phyloP scores from a whole-genome alignment of 1,284 basidiomycete genomes.

The Rhodotorula sp. region DNA sequence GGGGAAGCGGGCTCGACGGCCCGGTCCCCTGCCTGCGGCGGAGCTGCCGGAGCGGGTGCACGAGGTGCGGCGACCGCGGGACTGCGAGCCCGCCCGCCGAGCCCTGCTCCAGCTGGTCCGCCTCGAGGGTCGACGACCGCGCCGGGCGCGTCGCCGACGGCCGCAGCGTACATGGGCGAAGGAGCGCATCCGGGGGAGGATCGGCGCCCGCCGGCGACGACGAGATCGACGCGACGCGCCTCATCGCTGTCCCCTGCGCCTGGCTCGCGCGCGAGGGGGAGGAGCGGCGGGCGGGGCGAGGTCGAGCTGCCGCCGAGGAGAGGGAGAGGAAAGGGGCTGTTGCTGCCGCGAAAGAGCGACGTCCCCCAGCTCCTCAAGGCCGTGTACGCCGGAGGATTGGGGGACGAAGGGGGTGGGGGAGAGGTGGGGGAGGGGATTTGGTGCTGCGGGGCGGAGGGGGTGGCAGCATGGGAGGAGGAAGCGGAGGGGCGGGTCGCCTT shows the following conservation, averaged over 20 bases:
- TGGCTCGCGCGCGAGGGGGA: neutral
- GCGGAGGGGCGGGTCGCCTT: neutral
- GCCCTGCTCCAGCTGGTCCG: slow-evolving; percentile 24
- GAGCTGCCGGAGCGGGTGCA: slow-evolving; percentile 22
- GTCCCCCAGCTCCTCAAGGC: slow-evolving; percentile 38
- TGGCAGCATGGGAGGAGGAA: no score
- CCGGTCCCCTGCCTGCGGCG: slow-evolving; percentile 28
- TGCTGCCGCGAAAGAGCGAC: slow-evolving; percentile 32
- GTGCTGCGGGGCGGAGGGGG: slow-evolving; percentile 5
- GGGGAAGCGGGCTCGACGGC: slow-evolving; percentile 12
- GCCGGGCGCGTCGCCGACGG: neutral
- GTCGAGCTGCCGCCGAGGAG: slow-evolving; percentile 1
- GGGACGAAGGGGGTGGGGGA: slow-evolving; percentile 20
- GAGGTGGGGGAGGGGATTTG: neutral
- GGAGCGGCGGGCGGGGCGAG: slow-evolving; percentile 5
- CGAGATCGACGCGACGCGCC: slow-evolving; percentile 11
- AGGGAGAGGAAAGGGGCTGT: slow-evolving; percentile 8
- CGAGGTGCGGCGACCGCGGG: neutral
- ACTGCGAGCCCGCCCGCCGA: neutral
- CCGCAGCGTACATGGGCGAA: slow-evolving; percentile 24
- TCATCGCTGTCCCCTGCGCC: neutral
- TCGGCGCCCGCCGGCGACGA: neutral
- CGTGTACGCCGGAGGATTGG: slow-evolving; percentile 39
- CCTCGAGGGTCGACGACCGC: slow-evolving; percentile 18
- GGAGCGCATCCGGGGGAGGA: slow-evolving; percentile 1